Evolutionary conservation across 1,284 basidiomycete genomes (phyloP).

Genomic region (Cutaneotrichosporon daszewskae): DNA sequence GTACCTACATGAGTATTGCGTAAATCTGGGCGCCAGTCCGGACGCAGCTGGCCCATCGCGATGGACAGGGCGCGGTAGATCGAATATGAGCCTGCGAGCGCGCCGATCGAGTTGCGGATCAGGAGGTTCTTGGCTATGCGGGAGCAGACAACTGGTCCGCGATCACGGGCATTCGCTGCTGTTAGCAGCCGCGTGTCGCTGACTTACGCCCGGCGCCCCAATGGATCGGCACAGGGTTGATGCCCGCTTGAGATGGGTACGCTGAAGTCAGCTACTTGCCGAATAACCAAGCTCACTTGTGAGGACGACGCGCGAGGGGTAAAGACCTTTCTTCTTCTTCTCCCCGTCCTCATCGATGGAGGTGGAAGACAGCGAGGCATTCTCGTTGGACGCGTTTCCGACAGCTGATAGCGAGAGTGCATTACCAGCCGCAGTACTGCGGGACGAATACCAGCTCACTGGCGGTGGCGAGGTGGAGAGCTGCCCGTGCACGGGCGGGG

Average conservation of each 20-base stretch:
- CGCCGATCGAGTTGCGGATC: conserved; percentile 86
- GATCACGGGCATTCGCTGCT: conserved; percentile 40
- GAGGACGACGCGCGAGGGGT: conserved; percentile 35
- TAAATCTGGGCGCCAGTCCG: conserved; percentile 80
- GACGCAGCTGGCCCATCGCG: conserved; percentile 80
- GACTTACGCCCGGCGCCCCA: conserved; percentile 71
- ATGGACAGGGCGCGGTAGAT: conserved; percentile 90
- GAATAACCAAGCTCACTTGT: conserved; percentile 25
- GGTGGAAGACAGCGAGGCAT: conserved; percentile 5
- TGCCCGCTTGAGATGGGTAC: conserved; percentile 66
- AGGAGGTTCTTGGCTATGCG: conserved; percentile 80
- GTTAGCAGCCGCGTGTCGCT: background rate
- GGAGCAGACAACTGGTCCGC: conserved; percentile 86
- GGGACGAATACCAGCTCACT: too few species aligned
- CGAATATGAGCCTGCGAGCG: conserved; percentile 88
- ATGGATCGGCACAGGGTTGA: conserved; percentile 66
- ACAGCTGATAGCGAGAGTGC: too few species aligned
- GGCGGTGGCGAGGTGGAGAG: background rate
- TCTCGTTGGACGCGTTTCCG: too few species aligned
- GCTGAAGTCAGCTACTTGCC: conserved; percentile 47
- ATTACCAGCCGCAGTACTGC: too few species aligned
- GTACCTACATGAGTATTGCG: conserved; percentile 62
- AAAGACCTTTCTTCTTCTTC: conserved; percentile 29
- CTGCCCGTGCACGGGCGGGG: conserved; percentile 1
- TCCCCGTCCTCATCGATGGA: too few species aligned